Evolutionary conservation across 2,329 filamentous ascomycete genomes (phyloP).

Genomic region (Sclerotinia spermophila): DNA sequence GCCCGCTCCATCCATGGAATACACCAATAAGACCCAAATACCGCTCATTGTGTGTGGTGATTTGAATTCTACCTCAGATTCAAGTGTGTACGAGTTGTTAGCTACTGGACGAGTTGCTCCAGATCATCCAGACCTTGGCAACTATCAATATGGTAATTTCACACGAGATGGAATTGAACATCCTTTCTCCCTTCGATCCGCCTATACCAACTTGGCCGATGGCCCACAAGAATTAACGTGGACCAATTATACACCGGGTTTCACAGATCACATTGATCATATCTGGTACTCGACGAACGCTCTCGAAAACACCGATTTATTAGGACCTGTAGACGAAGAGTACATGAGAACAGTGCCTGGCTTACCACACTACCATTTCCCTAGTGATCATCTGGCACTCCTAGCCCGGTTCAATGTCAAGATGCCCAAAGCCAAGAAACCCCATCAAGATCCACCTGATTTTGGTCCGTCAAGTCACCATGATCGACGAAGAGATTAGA

Average conservation of each 20-base stretch:
- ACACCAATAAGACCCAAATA: constrained; percentile 80
- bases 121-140: constrained; percentile 74
- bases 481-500: constrained; percentile 25
- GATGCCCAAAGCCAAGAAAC: constrained; percentile 49
- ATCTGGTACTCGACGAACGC: constrained; percentile 91
- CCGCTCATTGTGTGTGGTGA: constrained; percentile 90
- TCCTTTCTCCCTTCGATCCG: constrained; percentile 88
- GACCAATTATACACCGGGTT: constrained; percentile 96
- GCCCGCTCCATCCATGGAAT: constrained; percentile 79
- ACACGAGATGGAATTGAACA: constrained; percentile 90
- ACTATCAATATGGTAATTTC: constrained; percentile 87
- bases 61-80: constrained; percentile 86
- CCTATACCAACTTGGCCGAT: constrained; percentile 78
- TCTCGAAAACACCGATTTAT: constrained; percentile 61
- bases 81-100: constrained; percentile 87
- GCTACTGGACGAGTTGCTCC: constrained; percentile 73
- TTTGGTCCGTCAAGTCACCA: constrained; percentile 34
- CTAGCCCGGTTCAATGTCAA: constrained; percentile 69
- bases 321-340: constrained; percentile 67
- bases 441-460: constrained; percentile 32
- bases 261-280: constrained; percentile 89
- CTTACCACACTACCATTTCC: constrained; percentile 73
- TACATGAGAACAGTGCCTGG: constrained; percentile 69
- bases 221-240: constrained; percentile 82
- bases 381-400: constrained; percentile 68